Percentiles rank a stretch among this genome's conserved stretches.
Evolutionary conservation across 116 monocot species (phyloP).

Genomic region (Dioscorea cayenensis): DNA sequence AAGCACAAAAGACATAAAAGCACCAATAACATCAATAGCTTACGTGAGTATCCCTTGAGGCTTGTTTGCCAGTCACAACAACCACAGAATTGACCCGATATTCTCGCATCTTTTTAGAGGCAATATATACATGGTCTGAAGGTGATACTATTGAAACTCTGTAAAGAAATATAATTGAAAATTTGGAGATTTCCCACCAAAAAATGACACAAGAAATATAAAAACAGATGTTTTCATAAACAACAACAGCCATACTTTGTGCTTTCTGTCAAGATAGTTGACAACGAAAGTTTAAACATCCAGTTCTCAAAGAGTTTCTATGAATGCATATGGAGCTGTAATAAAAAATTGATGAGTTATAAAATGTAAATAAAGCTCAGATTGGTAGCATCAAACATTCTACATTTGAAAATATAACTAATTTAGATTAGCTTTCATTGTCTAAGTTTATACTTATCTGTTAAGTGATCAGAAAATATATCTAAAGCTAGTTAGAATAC

Average conservation of each 20-base stretch:
- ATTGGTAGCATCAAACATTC: too few species aligned
- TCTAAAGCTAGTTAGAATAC: too few species aligned
- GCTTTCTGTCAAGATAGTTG: slow-evolving; percentile 82
- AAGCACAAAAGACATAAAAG: background rate
- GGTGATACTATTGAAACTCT: slow-evolving; percentile 80
- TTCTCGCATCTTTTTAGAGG: slow-evolving; percentile 85
- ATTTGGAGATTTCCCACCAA: background rate
- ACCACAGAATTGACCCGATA: slow-evolving; percentile 72
- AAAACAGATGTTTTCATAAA: too few species aligned
- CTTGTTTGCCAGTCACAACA: slow-evolving; percentile 52
- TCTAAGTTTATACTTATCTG: too few species aligned
- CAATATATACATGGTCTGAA: slow-evolving; percentile 86
- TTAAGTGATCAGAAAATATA: too few species aligned
- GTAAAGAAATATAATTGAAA: slow-evolving; percentile 9
- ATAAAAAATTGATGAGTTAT: too few species aligned
- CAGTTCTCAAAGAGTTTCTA: slow-evolving; percentile 87
- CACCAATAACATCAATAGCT: slow-evolving; percentile 7
- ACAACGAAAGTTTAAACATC: slow-evolving; percentile 94
- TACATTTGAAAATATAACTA: too few species aligned
- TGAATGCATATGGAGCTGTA: slow-evolving; percentile 87
- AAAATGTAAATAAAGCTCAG: too few species aligned
- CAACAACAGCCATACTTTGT: slow-evolving; percentile 42
- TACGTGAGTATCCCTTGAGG: slow-evolving; percentile 94
- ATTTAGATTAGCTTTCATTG: too few species aligned
- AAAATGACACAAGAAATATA: too few species aligned